Base-by-base conservation (phyloP, 108 stramenopile species). In the Nitzschia putrida region DNA sequence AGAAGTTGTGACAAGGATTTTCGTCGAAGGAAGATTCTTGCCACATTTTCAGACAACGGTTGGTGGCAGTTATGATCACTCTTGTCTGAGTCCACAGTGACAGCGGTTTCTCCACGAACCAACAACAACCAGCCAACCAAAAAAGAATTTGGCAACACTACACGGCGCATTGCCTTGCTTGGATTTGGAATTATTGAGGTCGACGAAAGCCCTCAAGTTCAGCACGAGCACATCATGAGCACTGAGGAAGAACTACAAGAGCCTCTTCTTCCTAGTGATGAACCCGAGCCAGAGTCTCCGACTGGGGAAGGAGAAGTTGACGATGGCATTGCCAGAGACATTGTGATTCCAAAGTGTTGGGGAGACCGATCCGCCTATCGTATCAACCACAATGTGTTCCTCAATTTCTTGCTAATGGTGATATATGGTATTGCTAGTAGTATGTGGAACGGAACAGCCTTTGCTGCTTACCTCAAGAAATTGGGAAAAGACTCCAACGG, bases 381-480 rank as follows among this genome's bases (percentile, higher is more conserved):
- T 24, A 37, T 77, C 0, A 77, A 77, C 25, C 69, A 77, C 57
- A 77, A 77, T 50, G 76, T 77, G 3, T 47, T 77, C n/a, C 38
- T 77, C 49, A 70, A 77, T 66, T 60, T 77, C 41, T 0, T 60
- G 16, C 34, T 70, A 16, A 21, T 52, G 3, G 74, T 61, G 0
- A 16, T 74, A 16, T 77, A 77, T 59, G 76, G 76, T 0, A 57
- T 77, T 16, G 63, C 68, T 4, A 53, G 56, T 10, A 63, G 60
- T 2, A 44, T 77, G 23, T 77, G 76, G 76, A 77, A 63, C 41
- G 76, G 76, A 11, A 77, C 76, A 20, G 76, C 76, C 29, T 71
- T 66, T 66, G 74, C 76, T 21, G 88, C 80, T 38, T 89, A 80
- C 63, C 54, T 89, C 51, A 80, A 84, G 57, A 44, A 71, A 34